A percentile compares a stretch with the other conserved stretches of the same genome.
phyloP scores from a whole-genome alignment of 768 basidiomycete species.

The Psilocybe cyanescens region DNA sequence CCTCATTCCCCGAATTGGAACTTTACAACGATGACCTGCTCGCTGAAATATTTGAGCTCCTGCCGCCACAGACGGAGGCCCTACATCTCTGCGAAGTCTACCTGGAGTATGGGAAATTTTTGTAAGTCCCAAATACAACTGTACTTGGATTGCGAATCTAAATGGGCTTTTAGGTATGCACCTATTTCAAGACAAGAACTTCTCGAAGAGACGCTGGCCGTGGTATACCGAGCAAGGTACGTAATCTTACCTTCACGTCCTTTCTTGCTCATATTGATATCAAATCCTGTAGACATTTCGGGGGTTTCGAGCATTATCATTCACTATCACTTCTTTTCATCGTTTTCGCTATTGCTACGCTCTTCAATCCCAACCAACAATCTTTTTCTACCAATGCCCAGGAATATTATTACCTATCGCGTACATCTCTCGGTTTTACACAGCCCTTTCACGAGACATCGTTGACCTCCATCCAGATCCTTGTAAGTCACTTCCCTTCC shows the following conservation, averaged over 20 bases:
- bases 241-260: constrained; percentile 13
- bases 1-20: constrained; percentile 11
- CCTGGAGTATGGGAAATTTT: constrained; percentile 59
- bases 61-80: constrained; percentile 65
- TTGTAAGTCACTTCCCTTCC: constrained; percentile 42
- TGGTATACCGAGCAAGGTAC: constrained; percentile 59
- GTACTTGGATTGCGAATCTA: neutral
- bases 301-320: constrained; percentile 38
- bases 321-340: constrained; percentile 65
- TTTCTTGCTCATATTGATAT: neutral
- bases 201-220: constrained; percentile 55
- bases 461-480: constrained; percentile 53
- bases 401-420: constrained; percentile 65
- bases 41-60: constrained; percentile 34
- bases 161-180: constrained; percentile 39
- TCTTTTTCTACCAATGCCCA: constrained; percentile 57
- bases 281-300: constrained; percentile 3
- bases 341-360: constrained; percentile 64
- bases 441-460: constrained; percentile 56
- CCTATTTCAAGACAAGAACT: constrained; percentile 58
- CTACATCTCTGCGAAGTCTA: constrained; percentile 65
- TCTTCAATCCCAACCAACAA: constrained; percentile 58
- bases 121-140: constrained; percentile 43
- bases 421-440: constrained; percentile 51
- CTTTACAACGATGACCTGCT: constrained; percentile 13